phyloP scores from a whole-genome alignment of 2,329 filamentous ascomycete genomes.

The Fonsecaea pugnacius region DNA sequence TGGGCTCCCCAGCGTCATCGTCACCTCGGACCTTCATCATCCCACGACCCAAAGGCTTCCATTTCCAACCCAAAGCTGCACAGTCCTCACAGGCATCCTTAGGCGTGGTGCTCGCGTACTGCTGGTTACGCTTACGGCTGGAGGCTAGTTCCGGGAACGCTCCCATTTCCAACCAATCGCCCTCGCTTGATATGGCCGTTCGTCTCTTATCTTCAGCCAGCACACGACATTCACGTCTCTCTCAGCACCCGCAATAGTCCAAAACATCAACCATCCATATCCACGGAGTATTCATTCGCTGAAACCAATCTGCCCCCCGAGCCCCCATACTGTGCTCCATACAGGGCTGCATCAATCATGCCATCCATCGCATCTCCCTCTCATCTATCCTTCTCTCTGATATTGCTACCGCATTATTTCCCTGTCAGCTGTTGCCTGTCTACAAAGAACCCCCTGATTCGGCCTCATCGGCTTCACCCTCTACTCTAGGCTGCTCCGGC shows the following conservation, averaged over 20 bases:
- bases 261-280: background rate
- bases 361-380: slow-evolving; percentile 11
- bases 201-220: slow-evolving; percentile 7
- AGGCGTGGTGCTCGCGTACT: background rate
- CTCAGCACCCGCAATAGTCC: background rate
- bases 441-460: background rate
- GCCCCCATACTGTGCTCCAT: background rate
- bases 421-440: background rate
- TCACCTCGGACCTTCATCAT: background rate
- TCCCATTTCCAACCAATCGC: background rate
- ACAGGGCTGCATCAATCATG: slow-evolving; percentile 20
- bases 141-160: slow-evolving; percentile 3
- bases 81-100: background rate
- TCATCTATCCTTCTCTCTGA: slow-evolving; percentile 1
- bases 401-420: background rate
- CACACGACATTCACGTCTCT: background rate
- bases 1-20: background rate
- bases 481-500: slow-evolving; percentile 7
- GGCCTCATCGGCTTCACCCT: slow-evolving; percentile 4
- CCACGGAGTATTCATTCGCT: slow-evolving; percentile 1
- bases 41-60: slow-evolving; percentile 2
- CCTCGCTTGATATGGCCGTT: slow-evolving; percentile 2
- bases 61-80: background rate
- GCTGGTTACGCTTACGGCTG: slow-evolving; percentile 1
- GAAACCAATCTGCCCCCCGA: slow-evolving; percentile 8